These are phyloP conservation scores for Phialophora tarda DNA, from an alignment of 2,329 filamentous ascomycete species.

Conservation along the genomic window DNA sequence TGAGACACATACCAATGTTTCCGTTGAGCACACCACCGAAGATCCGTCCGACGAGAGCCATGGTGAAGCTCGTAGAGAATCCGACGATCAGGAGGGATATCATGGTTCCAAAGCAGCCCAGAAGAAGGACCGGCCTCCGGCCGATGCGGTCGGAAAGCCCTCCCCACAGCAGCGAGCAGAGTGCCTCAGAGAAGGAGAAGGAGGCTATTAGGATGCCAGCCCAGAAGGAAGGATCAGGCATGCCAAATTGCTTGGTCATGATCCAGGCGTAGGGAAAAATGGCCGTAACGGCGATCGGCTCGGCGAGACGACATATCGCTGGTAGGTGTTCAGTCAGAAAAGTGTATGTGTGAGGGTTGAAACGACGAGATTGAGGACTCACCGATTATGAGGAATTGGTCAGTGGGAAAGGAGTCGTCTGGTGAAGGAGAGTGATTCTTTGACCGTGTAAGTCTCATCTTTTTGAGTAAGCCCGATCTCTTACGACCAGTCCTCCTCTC, in stretches of 20 bases:
- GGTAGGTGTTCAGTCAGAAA: slow-evolving; percentile 22
- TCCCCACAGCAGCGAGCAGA: slow-evolving; percentile 90
- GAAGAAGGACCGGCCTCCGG: slow-evolving; percentile 80
- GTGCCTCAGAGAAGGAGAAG: slow-evolving; percentile 79
- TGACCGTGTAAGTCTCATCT: slow-evolving; percentile 66
- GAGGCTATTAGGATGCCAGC: slow-evolving; percentile 86
- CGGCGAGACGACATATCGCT: slow-evolving; percentile 91
- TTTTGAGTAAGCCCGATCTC: slow-evolving; percentile 55
- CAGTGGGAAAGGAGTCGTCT: slow-evolving; percentile 76
- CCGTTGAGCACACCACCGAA: slow-evolving; percentile 85
- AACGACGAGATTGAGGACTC: slow-evolving; percentile 46
- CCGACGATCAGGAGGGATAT: slow-evolving; percentile 82
- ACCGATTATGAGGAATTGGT: slow-evolving; percentile 86
- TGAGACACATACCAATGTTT: slow-evolving; percentile 64
- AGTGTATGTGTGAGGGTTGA: background rate
- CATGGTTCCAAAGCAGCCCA: slow-evolving; percentile 83
- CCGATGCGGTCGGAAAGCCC: slow-evolving; percentile 79
- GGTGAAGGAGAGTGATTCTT: slow-evolving; percentile 57
- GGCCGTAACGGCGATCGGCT: slow-evolving; percentile 89
- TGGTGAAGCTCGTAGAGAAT: slow-evolving; percentile 80
- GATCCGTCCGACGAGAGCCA: slow-evolving; percentile 76
- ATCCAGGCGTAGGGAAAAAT: slow-evolving; percentile 93
- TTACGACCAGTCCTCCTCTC: slow-evolving; percentile 51
- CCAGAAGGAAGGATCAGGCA: slow-evolving; percentile 81
- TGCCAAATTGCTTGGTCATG: slow-evolving; percentile 75